Evolutionary conservation across 306 rosid species (phyloP).

Genomic region (Boehmeria nivea): DNA sequence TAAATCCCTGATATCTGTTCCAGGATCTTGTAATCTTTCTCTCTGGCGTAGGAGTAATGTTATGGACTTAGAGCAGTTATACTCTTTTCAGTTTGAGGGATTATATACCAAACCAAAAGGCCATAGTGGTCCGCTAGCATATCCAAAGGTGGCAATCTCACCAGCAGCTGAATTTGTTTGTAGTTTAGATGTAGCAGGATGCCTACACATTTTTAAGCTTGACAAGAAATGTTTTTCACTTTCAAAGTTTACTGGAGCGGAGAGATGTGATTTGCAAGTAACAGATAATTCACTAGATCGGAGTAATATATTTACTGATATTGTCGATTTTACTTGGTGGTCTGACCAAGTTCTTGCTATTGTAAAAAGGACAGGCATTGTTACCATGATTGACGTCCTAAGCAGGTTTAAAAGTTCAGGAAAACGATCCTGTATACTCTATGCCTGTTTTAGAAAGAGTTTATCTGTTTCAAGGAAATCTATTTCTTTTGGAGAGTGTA

Average conservation of each 20-base stretch:
- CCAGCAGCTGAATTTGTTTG: constrained; percentile 71
- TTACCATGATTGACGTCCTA: constrained; percentile 63
- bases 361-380: constrained; percentile 52
- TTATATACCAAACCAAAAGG: constrained; percentile 53
- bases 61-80: constrained; percentile 54
- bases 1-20: constrained; percentile 3
- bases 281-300: constrained; percentile 31
- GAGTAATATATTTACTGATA: constrained; percentile 21
- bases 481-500: constrained; percentile 61
- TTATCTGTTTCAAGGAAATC: constrained; percentile 40
- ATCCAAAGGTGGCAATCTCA: constrained; percentile 79
- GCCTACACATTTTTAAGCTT: constrained; percentile 61
- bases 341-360: constrained; percentile 61
- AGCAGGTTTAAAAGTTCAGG: constrained; percentile 60
- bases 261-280: constrained; percentile 33
- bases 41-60: constrained; percentile 57
- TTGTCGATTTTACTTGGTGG: constrained; percentile 95
- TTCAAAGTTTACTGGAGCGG: constrained; percentile 41
- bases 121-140: constrained; percentile 46
- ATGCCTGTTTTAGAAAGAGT: constrained; percentile 72
- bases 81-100: constrained; percentile 70
- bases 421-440: constrained; percentile 47
- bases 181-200: constrained; percentile 70
- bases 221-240: constrained; percentile 52
- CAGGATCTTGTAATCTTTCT: constrained; percentile 75